phyloP scores from a whole-genome alignment of 305 asterid genomes.

The Fraxinus dipetala region DNA sequence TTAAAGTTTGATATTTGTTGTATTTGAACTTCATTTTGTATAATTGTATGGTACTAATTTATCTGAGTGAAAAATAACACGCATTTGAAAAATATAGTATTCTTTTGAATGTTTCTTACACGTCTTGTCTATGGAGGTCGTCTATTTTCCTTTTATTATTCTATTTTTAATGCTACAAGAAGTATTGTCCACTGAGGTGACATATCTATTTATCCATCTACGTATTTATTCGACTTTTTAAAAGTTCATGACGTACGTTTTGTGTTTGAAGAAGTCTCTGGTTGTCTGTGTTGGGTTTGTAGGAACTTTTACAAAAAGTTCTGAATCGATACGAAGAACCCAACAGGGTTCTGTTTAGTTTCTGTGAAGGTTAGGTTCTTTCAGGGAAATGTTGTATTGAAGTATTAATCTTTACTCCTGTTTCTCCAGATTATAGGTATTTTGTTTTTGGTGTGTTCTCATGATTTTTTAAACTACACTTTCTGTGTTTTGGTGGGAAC shows the following conservation, averaged over 20 bases:
- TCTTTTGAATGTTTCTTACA: constrained; percentile 59
- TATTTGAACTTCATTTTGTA: neutral
- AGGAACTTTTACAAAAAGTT: neutral
- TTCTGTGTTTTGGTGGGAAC: constrained; percentile 13
- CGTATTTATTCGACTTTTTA: constrained; percentile 19
- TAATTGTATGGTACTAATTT: neutral
- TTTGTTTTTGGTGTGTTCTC: constrained; percentile 9
- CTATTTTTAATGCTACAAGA: constrained; percentile 25
- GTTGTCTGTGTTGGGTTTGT: neutral
- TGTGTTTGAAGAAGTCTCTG: constrained; percentile 15
- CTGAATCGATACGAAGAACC: neutral
- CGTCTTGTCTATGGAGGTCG: constrained; percentile 46
- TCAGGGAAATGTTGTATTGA: constrained; percentile 26
- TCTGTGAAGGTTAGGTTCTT: constrained; percentile 26
- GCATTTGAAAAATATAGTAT: neutral
- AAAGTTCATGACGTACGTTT: neutral
- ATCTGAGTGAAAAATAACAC: neutral
- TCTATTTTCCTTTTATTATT: constrained; percentile 27
- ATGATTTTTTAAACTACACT: constrained; percentile 3
- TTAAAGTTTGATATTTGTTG: constrained; percentile 36
- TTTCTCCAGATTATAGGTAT: constrained; percentile 30
- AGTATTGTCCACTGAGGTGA: constrained; percentile 21
- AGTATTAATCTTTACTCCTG: constrained; percentile 20
- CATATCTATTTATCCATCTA: constrained; percentile 9
- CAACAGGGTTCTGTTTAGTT: constrained; percentile 9